These are phyloP conservation scores for Metarhizium guizhouense DNA, from an alignment of 2,329 filamentous ascomycete species.

Conservation along the genomic window DNA sequence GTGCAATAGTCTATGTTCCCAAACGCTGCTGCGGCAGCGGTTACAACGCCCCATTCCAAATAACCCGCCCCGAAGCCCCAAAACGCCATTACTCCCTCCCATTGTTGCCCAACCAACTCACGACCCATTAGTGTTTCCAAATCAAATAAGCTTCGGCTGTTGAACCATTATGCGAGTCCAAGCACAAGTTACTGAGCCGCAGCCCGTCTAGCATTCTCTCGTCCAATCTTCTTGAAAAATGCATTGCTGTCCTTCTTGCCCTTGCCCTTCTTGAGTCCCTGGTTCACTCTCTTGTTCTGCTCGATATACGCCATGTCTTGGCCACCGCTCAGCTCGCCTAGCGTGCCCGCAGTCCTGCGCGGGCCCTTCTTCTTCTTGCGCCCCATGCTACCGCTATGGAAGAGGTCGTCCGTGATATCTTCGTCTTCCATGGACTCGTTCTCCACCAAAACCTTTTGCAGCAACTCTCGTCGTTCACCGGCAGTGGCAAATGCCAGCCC, in stretches of 20 bases:
- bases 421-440: slow-evolving; percentile 71
- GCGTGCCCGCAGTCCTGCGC: slow-evolving; percentile 71
- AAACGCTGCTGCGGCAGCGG: neutral
- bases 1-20: neutral
- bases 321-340: slow-evolving; percentile 81
- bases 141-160: neutral
- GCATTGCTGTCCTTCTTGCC: slow-evolving; percentile 28
- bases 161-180: no score
- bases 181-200: slow-evolving; percentile 15
- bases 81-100: neutral
- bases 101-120: neutral
- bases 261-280: slow-evolving; percentile 26
- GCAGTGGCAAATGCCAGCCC: slow-evolving; percentile 73
- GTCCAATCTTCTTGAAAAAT: slow-evolving; percentile 34
- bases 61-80: neutral
- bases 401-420: slow-evolving; percentile 42
- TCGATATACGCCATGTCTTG: slow-evolving; percentile 97
- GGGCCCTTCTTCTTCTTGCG: slow-evolving; percentile 45
- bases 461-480: slow-evolving; percentile 71
- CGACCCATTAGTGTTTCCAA: neutral
- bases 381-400: slow-evolving; percentile 36
- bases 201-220: slow-evolving; percentile 31
- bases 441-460: slow-evolving; percentile 83
- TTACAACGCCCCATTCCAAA: neutral
- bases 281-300: slow-evolving; percentile 64